These are phyloP conservation scores for Vaccinium corymbosum DNA, from an alignment of 148 eudicot species.

Conservation along the genomic window DNA sequence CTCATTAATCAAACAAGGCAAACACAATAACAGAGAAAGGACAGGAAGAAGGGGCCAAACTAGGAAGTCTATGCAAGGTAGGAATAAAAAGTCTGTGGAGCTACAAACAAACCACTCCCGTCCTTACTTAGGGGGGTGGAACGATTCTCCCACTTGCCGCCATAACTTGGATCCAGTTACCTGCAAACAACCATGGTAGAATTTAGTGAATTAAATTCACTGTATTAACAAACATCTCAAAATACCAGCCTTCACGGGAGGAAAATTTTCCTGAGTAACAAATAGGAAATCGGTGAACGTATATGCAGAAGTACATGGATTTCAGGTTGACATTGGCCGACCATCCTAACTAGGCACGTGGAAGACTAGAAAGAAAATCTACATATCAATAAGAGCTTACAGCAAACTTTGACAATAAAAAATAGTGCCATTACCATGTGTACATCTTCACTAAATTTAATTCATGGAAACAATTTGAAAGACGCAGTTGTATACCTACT, in stretches of 20 bases:
- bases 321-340: neutral
- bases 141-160: constrained; percentile 96
- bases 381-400: neutral
- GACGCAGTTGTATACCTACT: neutral
- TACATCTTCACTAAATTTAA: neutral
- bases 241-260: neutral
- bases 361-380: constrained; percentile 2
- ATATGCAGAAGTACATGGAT: neutral
- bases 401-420: neutral
- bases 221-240: neutral
- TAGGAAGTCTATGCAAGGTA: neutral
- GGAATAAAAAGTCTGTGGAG: neutral
- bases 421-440: neutral
- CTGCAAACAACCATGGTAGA: constrained; percentile 28
- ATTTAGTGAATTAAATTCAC: neutral
- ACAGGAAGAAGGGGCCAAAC: neutral
- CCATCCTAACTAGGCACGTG: neutral
- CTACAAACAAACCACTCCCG: neutral
- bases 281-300: neutral
- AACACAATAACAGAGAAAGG: neutral
- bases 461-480: neutral
- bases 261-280: neutral
- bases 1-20: neutral
- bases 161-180: constrained; percentile 79
- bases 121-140: constrained; percentile 83